Evolutionary conservation across 2,329 filamentous ascomycete species (phyloP), one percentile per base, ranked within the genome.

Genomic region (Fusarium hainanense): DNA sequence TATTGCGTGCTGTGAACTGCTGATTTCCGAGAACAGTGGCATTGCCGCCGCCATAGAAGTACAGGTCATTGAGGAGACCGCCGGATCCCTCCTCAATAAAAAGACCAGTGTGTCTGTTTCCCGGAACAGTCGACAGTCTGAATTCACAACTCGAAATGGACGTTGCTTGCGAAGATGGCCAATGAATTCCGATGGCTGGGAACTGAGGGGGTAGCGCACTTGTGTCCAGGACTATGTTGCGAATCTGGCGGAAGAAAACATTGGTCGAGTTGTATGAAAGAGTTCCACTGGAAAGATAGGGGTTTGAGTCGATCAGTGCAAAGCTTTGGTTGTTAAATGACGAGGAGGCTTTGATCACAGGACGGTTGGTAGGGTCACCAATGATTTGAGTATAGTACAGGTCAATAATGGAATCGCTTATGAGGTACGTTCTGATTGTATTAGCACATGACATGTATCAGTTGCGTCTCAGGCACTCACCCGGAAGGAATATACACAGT

Each of bases 301-400:
- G 79, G 50, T 86, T 82, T 5, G 80, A 82, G 48, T 87, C 84
- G 21, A 87, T 80, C 37, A 87, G 77, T 7, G 82, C 83, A 20
- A 84, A 79, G 30, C 76, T 82, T 18, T 72, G 60, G 12, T 73
- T 71, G 11, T 73, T 71, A 70, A 90, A 90, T 40, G 76, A 79
- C 1, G 83, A 64, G 1, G 83, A 79, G 4, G 87, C 87, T 71
- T 86, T 85, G 56, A 90, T 82, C 5, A 84, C 82, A 8, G 91
- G 82, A 59, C 86, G 83, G 66, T 85, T 78, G 21, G 82, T 84
- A 12, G 90, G 88, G 78, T 94, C 90, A 42, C 92, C 92, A 30
- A 94, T 85, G 66, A 96, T 85, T 78, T 93, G 90, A 2, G 92
- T 94, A 77, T 93, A 93, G 81, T 94, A 96, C 79, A 90, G 89